Conservation (phyloP, 768 basidiomycete species). For the Boletus tomentosulus region DNA sequence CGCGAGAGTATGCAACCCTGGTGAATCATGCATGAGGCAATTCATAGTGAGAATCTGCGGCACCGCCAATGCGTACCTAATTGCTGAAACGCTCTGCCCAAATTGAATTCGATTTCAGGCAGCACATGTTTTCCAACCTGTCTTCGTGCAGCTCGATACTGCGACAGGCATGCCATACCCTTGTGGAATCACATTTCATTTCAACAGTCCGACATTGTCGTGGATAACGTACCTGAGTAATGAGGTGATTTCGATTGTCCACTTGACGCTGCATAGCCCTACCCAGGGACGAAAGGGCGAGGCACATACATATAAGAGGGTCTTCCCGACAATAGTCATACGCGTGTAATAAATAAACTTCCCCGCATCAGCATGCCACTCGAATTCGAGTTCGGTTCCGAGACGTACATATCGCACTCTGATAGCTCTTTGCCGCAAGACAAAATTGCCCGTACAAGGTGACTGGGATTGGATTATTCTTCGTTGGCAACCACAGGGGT, state of each 20-base stretch:
- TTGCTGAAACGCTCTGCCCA: slow-evolving; percentile 88
- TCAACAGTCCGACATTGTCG: neutral
- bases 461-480: slow-evolving; percentile 65
- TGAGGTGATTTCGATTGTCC: slow-evolving; percentile 88
- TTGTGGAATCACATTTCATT: slow-evolving; percentile 23
- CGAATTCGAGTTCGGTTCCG: neutral
- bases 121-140: slow-evolving; percentile 35
- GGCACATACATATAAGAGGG: slow-evolving; percentile 77
- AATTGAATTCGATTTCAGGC: slow-evolving; percentile 90
- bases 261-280: slow-evolving; percentile 91
- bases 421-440: slow-evolving; percentile 81
- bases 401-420: slow-evolving; percentile 76
- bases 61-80: slow-evolving; percentile 51
- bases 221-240: slow-evolving; percentile 53
- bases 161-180: slow-evolving; percentile 81
- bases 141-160: slow-evolving; percentile 68
- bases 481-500: slow-evolving; percentile 50
- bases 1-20: slow-evolving; percentile 80
- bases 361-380: neutral
- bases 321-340: slow-evolving; percentile 82
- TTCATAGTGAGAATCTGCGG: neutral
- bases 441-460: slow-evolving; percentile 81
- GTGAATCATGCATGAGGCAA: neutral
- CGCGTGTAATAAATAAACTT: slow-evolving; percentile 87
- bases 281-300: slow-evolving; percentile 83